These are phyloP conservation scores for Penicillium riverlandense DNA, from an alignment of 495 filamentous ascomycete species.

Conservation along the genomic window DNA sequence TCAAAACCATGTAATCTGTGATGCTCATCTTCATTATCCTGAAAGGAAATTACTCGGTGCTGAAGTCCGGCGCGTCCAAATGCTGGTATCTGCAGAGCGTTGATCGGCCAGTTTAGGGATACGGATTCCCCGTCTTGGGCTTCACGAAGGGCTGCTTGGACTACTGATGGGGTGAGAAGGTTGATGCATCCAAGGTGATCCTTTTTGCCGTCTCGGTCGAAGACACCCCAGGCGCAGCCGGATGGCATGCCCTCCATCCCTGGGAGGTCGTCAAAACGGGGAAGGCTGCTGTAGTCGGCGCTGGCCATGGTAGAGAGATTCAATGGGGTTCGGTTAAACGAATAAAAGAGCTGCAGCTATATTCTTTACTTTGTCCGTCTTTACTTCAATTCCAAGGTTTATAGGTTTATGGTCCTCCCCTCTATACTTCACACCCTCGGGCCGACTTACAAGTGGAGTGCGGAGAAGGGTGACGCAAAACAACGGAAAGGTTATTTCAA, in stretches of 20 bases:
- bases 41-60: conserved; percentile 13
- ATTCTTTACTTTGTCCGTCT: too few species aligned
- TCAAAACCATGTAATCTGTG: conserved; percentile 25
- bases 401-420: too few species aligned
- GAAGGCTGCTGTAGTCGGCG: background rate
- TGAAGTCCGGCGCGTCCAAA: conserved; percentile 40
- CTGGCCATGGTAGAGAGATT: too few species aligned
- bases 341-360: too few species aligned
- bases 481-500: too few species aligned
- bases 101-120: conserved; percentile 23
- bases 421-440: too few species aligned
- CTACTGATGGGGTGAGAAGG: conserved; percentile 45
- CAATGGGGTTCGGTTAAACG: too few species aligned
- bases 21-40: too few species aligned
- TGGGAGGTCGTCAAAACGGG: conserved; percentile 1
- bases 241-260: conserved; percentile 44
- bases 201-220: conserved; percentile 49
- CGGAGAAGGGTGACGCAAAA: too few species aligned
- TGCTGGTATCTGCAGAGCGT: conserved; percentile 32
- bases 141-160: conserved; percentile 40
- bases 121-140: conserved; percentile 42
- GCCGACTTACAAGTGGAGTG: too few species aligned
- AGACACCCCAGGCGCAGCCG: conserved; percentile 57
- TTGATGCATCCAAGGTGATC: conserved; percentile 51
- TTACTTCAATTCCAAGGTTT: too few species aligned